These are phyloP conservation scores for Rugonectria rugulosa DNA, from an alignment of 2,329 filamentous ascomycete genomes.

Conservation along the genomic window DNA sequence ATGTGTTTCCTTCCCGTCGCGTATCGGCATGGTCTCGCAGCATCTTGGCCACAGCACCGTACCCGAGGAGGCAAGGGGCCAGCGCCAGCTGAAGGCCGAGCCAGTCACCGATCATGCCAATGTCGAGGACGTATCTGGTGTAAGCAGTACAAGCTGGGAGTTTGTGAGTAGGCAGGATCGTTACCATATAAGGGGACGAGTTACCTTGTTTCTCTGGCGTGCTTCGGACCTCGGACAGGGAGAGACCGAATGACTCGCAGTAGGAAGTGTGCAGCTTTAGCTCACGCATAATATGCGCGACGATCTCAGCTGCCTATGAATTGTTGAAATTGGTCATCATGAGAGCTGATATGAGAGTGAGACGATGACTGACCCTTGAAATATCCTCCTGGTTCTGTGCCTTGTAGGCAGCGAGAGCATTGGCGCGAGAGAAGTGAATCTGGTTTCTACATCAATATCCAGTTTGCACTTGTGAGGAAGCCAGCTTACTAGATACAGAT, in stretches of 20 bases:
- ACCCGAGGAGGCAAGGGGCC: conserved; percentile 89
- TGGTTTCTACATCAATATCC: conserved; percentile 41
- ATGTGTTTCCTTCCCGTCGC: conserved; percentile 71
- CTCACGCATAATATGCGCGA: conserved; percentile 80
- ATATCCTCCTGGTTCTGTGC: conserved; percentile 77
- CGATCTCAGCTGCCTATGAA: conserved; percentile 60
- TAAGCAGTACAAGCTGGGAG: conserved; percentile 77
- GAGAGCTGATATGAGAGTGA: background rate
- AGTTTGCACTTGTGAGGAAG: background rate
- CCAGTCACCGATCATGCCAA: conserved; percentile 88
- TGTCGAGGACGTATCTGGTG: conserved; percentile 85
- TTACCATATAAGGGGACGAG: conserved; percentile 10
- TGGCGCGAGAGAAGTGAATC: conserved; percentile 88
- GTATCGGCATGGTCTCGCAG: conserved; percentile 70
- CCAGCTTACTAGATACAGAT: conserved; percentile 77
- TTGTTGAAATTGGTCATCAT: background rate
- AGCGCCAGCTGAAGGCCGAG: conserved; percentile 85
- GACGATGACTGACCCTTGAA: conserved; percentile 60
- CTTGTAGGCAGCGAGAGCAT: conserved; percentile 87
- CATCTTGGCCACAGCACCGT: conserved; percentile 78
- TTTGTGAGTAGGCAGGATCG: conserved; percentile 1
- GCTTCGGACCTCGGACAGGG: conserved; percentile 73
- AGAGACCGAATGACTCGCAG: conserved; percentile 81
- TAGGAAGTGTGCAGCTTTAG: conserved; percentile 84
- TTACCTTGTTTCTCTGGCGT: conserved; percentile 78